Conservation (phyloP, 306 rosid species). For the Morella rubra region DNA sequence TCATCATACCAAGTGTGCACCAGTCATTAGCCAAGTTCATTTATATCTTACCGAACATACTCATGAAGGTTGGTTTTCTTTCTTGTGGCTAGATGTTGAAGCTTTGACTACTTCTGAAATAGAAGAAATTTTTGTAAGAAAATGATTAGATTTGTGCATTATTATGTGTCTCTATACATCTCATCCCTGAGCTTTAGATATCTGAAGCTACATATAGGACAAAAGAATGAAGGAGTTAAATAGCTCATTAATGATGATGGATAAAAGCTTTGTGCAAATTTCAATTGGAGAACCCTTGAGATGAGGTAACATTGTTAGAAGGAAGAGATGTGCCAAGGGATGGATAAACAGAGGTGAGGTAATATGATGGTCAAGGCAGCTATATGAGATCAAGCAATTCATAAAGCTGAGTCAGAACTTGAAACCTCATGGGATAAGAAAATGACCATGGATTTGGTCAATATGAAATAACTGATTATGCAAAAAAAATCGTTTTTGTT, state of each 20-base stretch:
- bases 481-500: too few species aligned
- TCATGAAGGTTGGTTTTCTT: neutral
- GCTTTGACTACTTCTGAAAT: neutral
- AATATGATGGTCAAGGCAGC: too few species aligned
- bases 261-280: neutral
- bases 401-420: too few species aligned
- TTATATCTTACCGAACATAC: neutral
- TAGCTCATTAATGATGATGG: neutral
- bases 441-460: too few species aligned
- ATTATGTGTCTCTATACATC: neutral
- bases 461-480: too few species aligned
- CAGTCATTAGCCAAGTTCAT: neutral
- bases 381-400: too few species aligned
- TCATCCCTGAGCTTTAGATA: neutral
- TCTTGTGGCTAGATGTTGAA: neutral
- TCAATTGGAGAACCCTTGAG: neutral
- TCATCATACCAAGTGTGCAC: constrained; percentile 7
- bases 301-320: neutral
- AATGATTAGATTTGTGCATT: neutral
- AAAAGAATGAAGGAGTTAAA: neutral
- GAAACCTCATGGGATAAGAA: too few species aligned
- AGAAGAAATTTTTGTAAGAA: neutral
- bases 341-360: too few species aligned
- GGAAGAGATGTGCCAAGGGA: too few species aligned
- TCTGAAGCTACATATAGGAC: neutral